Evolutionary conservation across 257 asterid species (phyloP).

Genomic region (Capsicum rhomboideum): DNA sequence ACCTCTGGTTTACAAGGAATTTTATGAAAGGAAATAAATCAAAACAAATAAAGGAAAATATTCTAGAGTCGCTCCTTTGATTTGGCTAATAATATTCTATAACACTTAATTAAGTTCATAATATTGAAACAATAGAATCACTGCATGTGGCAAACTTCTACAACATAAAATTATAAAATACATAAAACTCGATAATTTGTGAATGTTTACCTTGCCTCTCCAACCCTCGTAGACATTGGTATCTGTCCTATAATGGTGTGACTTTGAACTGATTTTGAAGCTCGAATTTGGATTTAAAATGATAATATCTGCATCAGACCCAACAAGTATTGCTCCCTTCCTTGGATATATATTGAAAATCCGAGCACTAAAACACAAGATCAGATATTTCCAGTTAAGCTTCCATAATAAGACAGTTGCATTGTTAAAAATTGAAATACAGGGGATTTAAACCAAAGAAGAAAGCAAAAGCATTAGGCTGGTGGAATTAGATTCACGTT

Average conservation of each 20-base stretch:
- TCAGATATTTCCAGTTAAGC: conserved; percentile 3
- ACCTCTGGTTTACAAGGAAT: neutral
- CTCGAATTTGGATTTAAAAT: conserved; percentile 81
- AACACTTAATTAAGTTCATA: neutral
- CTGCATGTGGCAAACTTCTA: neutral
- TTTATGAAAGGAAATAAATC: neutral
- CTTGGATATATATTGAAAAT: conserved; percentile 90
- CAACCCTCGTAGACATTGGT: conserved; percentile 90
- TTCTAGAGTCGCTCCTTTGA: neutral
- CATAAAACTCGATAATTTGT: neutral
- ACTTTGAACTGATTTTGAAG: conserved; percentile 60
- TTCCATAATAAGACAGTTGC: neutral
- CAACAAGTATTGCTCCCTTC: conserved; percentile 84
- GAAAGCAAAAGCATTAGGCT: neutral
- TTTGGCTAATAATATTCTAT: neutral
- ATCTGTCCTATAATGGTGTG: conserved; percentile 81
- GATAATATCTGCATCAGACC: conserved; percentile 94
- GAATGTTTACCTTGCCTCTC: conserved; percentile 57
- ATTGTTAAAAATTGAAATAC: neutral
- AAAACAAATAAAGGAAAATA: neutral
- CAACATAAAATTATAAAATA: neutral
- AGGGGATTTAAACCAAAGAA: neutral
- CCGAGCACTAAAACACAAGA: conserved; percentile 54
- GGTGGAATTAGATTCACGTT: neutral
- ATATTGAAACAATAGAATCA: neutral